Evolutionary conservation across 805 yeast genomes (phyloP).

Genomic region (Yarrowia bubula): DNA sequence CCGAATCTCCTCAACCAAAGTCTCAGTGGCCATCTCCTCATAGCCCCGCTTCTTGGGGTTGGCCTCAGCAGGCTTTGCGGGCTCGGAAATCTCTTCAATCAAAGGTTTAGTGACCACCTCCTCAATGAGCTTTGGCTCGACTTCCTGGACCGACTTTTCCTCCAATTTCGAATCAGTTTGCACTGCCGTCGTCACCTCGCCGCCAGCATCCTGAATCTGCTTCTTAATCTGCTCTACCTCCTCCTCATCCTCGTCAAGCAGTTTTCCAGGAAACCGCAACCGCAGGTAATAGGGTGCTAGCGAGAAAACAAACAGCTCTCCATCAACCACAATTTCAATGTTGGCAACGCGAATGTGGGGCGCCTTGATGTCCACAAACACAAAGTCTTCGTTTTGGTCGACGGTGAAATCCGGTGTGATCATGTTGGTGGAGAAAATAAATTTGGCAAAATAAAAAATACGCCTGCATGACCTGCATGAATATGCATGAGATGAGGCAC

Average conservation of each 20-base stretch:
- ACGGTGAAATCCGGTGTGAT: slow-evolving; percentile 82
- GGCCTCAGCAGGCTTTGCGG: neutral
- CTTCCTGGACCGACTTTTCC: neutral
- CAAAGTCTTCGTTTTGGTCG: slow-evolving; percentile 69
- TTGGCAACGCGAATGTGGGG: slow-evolving; percentile 69
- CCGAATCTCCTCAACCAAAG: slow-evolving; percentile 2
- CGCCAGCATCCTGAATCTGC: neutral
- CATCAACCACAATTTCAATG: slow-evolving; percentile 75
- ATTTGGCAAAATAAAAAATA: neutral
- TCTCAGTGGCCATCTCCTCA: slow-evolving; percentile 3
- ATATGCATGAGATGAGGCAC: too few species aligned
- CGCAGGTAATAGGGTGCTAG: slow-evolving; percentile 86
- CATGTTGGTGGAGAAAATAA: slow-evolving; percentile 46
- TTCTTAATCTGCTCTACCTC: slow-evolving; percentile 2
- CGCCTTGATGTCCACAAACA: slow-evolving; percentile 62
- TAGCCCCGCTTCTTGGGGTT: neutral
- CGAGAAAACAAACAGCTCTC: slow-evolving; percentile 75
- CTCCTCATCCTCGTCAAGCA: slow-evolving; percentile 44
- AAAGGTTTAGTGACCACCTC: neutral
- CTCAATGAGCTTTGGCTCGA: neutral
- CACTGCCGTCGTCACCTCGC: neutral
- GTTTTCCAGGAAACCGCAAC: slow-evolving; percentile 63
- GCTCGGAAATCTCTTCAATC: slow-evolving; percentile 40
- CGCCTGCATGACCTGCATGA: too few species aligned
- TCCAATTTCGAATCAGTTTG: neutral